Evolutionary conservation across 169 alveolate genomes (phyloP).

Genomic region (Plasmodium blacklocki): DNA sequence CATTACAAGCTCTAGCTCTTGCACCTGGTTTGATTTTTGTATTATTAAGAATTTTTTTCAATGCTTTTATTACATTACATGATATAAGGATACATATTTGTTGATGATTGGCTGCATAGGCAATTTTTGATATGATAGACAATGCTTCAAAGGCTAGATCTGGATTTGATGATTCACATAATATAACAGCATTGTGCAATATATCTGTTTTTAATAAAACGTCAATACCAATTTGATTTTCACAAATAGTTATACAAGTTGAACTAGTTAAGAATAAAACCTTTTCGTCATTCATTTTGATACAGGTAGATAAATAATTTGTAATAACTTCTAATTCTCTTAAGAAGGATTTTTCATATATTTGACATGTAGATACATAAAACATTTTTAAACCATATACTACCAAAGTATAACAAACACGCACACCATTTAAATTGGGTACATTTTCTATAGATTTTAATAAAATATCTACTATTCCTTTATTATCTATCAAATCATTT

Average conservation of each 20-base stretch:
- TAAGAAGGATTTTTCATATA: constrained; percentile 75
- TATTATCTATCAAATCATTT: constrained; percentile 70
- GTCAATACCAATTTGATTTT: constrained; percentile 74
- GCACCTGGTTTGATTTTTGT: constrained; percentile 85
- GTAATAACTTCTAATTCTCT: constrained; percentile 73
- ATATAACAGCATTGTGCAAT: constrained; percentile 70
- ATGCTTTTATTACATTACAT: constrained; percentile 83
- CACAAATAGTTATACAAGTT: constrained; percentile 77
- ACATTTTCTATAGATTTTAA: constrained; percentile 66
- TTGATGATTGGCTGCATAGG: constrained; percentile 86
- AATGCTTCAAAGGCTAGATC: constrained; percentile 88
- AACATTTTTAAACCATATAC: constrained; percentile 76
- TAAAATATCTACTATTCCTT: constrained; percentile 56
- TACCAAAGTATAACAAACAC: constrained; percentile 75
- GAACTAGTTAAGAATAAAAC: constrained; percentile 71
- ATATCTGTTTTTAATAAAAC: constrained; percentile 74
- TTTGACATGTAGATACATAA: constrained; percentile 72
- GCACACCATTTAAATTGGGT: constrained; percentile 75
- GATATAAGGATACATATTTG: constrained; percentile 85
- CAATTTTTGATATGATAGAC: constrained; percentile 89
- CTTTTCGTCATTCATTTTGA: constrained; percentile 67
- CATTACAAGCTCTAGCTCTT: constrained; percentile 90
- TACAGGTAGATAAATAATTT: constrained; percentile 75
- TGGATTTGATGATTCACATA: constrained; percentile 77
- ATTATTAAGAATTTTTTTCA: constrained; percentile 86